Conservation (phyloP, 2,329 filamentous ascomycete species). For the Nigrospora osmanthi region DNA sequence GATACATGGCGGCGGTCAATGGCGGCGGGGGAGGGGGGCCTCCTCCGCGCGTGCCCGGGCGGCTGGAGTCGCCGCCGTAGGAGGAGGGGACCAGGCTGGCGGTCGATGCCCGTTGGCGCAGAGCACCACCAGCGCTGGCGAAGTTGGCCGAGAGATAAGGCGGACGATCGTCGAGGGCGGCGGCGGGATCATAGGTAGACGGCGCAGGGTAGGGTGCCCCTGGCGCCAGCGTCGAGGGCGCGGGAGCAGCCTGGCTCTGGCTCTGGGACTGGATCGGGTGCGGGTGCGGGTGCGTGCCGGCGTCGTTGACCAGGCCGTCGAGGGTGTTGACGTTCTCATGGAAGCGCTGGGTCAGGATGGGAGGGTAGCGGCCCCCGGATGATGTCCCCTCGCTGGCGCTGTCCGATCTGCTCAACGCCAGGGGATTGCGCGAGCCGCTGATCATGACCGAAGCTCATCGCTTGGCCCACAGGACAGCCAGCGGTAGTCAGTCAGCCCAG, state of each 20-base stretch:
- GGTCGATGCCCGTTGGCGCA: conserved; percentile 6
- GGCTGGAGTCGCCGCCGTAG: background rate
- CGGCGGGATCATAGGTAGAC: background rate
- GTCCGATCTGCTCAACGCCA: conserved; percentile 6
- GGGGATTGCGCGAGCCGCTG: conserved; percentile 5
- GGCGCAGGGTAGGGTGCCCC: conserved; percentile 1
- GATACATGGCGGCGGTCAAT: conserved; percentile 39
- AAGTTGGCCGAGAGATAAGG: conserved; percentile 8
- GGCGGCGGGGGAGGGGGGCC: conserved; percentile 6
- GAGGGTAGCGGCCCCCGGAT: conserved; percentile 1
- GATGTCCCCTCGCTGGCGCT: conserved; percentile 5
- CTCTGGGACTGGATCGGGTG: background rate
- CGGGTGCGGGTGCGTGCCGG: conserved; percentile 1
- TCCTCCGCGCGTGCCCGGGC: conserved; percentile 2
- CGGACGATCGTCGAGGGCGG: conserved; percentile 4
- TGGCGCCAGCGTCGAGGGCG: background rate
- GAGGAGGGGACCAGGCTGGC: conserved; percentile 4
- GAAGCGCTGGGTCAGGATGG: conserved; percentile 4
- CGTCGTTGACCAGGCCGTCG: conserved; percentile 5
- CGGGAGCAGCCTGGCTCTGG: background rate
- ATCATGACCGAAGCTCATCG: conserved; percentile 1
- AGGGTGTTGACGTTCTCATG: conserved; percentile 7
- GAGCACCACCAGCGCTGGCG: conserved; percentile 2
- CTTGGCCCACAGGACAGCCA: background rate
- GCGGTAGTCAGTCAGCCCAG: too few species aligned